Base-by-base conservation (phyloP, 495 filamentous ascomycete genomes). In the Penicillium steckii region DNA sequence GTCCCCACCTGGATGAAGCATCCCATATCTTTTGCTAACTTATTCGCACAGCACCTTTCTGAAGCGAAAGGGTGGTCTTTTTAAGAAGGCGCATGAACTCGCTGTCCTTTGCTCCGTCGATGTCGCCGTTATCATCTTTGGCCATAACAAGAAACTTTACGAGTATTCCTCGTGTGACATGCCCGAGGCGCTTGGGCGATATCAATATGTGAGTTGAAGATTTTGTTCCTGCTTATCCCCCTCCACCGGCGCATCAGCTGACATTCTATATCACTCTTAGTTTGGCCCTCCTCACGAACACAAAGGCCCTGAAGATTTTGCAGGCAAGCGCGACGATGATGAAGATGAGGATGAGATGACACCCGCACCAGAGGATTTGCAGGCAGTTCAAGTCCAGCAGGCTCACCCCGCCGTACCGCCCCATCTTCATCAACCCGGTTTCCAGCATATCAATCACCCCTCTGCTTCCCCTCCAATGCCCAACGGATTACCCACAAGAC, bases 21-120 rank as follows among this genome's bases (percentile, higher is more conserved):
- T 5, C 4, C 4, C 4, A 27, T 5, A 27, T 5, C 26, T 27
- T 10, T 4, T 37, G 33, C 33, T 37, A 37, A 37, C n/a, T 37
- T 18, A 15, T n/a, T 25, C 8, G 4, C 40, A 2, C 66, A 97
- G 95, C 51, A 98, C 94, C 26, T 98, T 98, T 69, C 77, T 98
- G 48, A 98, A 98, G 78, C 88, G 94, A 72, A 98, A 98, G 74
- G 94, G 93, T 59, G 94, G 94, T 61, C 80, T 98, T 21, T 97
- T 98, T 81, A 98, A 98, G 83, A 98, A 98, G 81, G 94, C 94
- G 48, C 90, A 98, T 74, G 94, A 98, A 79, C 81, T 98, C 21
- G 96, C 93, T 53, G 94, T 97, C 35, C 85, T 98, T 54, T 98
- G 94, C 69, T 96, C 90, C 40, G 94, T 98, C 61, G 95, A 98